Conservation (phyloP, 2,329 filamentous ascomycete genomes). For the Coniella vitis region DNA sequence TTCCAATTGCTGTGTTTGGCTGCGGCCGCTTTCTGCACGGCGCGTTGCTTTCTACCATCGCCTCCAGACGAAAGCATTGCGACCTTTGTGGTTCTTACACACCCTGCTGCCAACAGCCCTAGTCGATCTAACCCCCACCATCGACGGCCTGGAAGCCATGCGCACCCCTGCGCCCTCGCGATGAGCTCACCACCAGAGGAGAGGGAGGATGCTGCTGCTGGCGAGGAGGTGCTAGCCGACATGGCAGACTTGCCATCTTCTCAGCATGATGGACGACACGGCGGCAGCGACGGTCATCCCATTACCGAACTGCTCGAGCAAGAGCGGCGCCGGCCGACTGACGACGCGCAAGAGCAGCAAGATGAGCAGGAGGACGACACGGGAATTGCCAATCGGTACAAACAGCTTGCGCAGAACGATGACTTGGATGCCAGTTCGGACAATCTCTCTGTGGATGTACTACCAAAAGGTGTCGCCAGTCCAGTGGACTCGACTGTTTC, state of each 20-base stretch:
- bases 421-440: conserved; percentile 40
- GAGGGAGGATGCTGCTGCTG: conserved; percentile 55
- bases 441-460: conserved; percentile 42
- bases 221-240: conserved; percentile 38
- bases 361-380: conserved; percentile 20
- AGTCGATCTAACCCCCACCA: conserved; percentile 14
- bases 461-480: conserved; percentile 54
- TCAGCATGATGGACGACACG: conserved; percentile 34
- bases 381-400: conserved; percentile 36
- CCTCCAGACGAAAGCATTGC: background rate
- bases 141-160: conserved; percentile 21
- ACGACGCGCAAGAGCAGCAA: conserved; percentile 8
- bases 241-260: conserved; percentile 37
- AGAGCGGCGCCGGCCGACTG: conserved; percentile 25
- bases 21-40: background rate
- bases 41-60: too few species aligned
- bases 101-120: conserved; percentile 9
- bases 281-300: conserved; percentile 26
- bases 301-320: conserved; percentile 30
- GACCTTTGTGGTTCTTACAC: background rate
- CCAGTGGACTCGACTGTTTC: conserved; percentile 64
- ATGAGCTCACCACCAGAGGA: conserved; percentile 65
- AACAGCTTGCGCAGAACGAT: conserved; percentile 36
- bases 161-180: conserved; percentile 34
- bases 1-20: background rate